Conservation (phyloP, 2,329 filamentous ascomycete genomes). For the Apiospora saccharicola region DNA sequence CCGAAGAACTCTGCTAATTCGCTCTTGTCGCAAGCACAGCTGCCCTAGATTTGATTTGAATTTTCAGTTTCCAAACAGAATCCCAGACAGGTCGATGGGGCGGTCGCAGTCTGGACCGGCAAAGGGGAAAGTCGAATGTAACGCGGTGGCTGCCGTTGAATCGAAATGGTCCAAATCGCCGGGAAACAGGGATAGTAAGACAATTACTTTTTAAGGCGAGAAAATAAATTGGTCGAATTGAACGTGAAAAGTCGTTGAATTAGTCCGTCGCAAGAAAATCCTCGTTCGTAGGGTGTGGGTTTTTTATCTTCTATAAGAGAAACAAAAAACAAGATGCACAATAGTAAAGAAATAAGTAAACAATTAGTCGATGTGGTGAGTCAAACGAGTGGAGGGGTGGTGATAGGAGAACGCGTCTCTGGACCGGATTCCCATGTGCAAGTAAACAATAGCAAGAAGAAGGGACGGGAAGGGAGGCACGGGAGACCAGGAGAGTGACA, state of each 20-base stretch:
- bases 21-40: slow-evolving; percentile 11
- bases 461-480: slow-evolving; percentile 26
- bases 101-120: slow-evolving; percentile 10
- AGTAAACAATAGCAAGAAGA: slow-evolving; percentile 28
- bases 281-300: slow-evolving; percentile 2
- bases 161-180: slow-evolving; percentile 14
- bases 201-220: slow-evolving; percentile 11
- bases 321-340: slow-evolving; percentile 7
- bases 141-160: background rate
- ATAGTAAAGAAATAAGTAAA: slow-evolving; percentile 21
- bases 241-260: slow-evolving; percentile 14
- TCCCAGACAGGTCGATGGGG: background rate
- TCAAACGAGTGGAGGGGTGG: slow-evolving; percentile 20
- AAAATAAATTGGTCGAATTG: slow-evolving; percentile 6
- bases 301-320: slow-evolving; percentile 19
- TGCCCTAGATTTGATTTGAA: background rate
- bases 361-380: slow-evolving; percentile 21
- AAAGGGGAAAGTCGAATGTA: slow-evolving; percentile 2
- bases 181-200: slow-evolving; percentile 19
- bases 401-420: slow-evolving; percentile 15
- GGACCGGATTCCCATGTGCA: slow-evolving; percentile 18
- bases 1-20: slow-evolving; percentile 3
- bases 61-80: background rate
- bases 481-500: slow-evolving; percentile 27
- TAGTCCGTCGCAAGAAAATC: slow-evolving; percentile 14